Base-by-base conservation (phyloP, 2,329 filamentous ascomycete species). In the Nemania bipapillata region DNA sequence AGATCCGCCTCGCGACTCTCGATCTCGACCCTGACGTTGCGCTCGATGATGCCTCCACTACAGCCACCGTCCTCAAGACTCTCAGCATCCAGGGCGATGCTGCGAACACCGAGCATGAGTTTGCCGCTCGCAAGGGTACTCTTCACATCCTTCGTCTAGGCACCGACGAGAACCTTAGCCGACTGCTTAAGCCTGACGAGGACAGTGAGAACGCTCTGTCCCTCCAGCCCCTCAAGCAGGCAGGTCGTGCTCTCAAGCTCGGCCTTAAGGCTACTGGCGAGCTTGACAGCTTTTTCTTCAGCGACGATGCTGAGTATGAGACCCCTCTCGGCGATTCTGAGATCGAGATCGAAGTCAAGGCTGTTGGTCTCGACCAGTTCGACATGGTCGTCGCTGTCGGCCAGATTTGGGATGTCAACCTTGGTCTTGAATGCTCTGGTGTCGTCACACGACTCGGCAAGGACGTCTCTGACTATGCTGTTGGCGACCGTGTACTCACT, bases 1-100 rank as follows among this genome's bases (percentile, higher is more conserved):
- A 79, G 26, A 80, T 84, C 55, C 78, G 78, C 12, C 82, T 83
- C 17, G 81, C 82, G 0, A 84, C 81, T 0, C 75, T 86, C 0
- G 84, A 86, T 56, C 75, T 86, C 1, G 82, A 85, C 37, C 80
- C 79, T 3, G 70, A 74, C 8, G 79, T 80, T 7, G 58, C 73
- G 17, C 75, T 80, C 15, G 72, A 77, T 12, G 65, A 73, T 17
- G 68, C 71, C 11, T 76, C 75, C 4, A 78, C 75, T 1, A 78
- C 77, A 0, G 74, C 76, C 9, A 76, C 81, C 9, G 77, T 83
- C 37, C 65, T 81, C 28, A 69, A 75, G 56, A 59, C 72, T 4
- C 71, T 76, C 30, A 65, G 62, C 30, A 63, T 76, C n/a, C 72
- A 76, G 57, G 71, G 71, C n/a, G 73, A 75, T 49, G 62, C 70